These are phyloP conservation scores for Albatrellus ellisii DNA, from an alignment of 768 basidiomycete species.

Conservation along the genomic window DNA sequence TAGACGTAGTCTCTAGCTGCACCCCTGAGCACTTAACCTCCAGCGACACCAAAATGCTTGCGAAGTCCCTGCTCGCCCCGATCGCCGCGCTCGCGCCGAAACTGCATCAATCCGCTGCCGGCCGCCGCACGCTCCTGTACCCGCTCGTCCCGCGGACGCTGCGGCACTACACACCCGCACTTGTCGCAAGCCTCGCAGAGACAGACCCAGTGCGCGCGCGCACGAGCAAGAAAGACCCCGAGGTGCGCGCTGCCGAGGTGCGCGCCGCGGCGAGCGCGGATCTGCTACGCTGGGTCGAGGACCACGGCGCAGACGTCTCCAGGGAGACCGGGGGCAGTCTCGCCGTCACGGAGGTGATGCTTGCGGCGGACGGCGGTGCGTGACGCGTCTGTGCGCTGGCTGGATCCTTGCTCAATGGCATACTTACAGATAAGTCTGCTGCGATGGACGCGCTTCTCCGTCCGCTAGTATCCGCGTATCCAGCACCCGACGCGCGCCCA, in stretches of 20 bases:
- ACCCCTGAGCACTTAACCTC: not conserved
- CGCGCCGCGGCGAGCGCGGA: conserved; percentile 59
- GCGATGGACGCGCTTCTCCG: conserved; percentile 49
- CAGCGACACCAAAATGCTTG: conserved; percentile 84
- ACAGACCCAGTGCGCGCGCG: conserved; percentile 53
- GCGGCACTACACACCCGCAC: conserved; percentile 79
- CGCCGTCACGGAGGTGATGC: conserved; percentile 70
- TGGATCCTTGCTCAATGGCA: not conserved
- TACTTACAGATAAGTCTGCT: conserved; percentile 47
- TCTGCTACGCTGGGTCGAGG: conserved; percentile 56
- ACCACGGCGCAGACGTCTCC: conserved; percentile 46
- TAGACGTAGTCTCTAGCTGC: not conserved
- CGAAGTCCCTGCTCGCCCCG: conserved; percentile 65
- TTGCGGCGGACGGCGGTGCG: conserved; percentile 75
- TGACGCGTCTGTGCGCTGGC: conserved; percentile 12
- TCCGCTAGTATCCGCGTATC: conserved; percentile 42
- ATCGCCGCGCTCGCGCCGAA: conserved; percentile 46
- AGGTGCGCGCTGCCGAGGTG: conserved; percentile 55
- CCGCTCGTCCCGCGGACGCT: conserved; percentile 73
- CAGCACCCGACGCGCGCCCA: conserved; percentile 34
- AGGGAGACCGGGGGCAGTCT: conserved; percentile 74
- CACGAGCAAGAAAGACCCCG: conserved; percentile 77
- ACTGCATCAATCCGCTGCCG: conserved; percentile 52
- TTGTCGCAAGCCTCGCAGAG: conserved; percentile 56
- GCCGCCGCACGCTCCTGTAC: conserved; percentile 73